These are phyloP conservation scores for Coemansia brasiliensis DNA, from an alignment of 192 early-diverging fungal species.

Conservation along the genomic window DNA sequence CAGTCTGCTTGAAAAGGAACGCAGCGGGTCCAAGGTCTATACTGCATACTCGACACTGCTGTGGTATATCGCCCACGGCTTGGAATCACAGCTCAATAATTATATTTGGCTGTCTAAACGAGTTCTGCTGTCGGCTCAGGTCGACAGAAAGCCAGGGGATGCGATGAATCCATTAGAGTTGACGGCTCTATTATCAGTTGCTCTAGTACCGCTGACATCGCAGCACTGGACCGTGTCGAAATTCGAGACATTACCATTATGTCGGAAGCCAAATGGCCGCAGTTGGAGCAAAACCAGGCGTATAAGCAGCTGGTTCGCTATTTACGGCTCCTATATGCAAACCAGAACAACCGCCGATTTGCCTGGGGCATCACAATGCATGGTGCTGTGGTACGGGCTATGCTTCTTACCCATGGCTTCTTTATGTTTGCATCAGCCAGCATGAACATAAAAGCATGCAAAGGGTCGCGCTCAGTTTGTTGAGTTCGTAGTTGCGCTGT, in stretches of 20 bases:
- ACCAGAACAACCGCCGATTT: conserved; percentile 18
- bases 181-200: too few species aligned
- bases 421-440: background rate
- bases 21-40: too few species aligned
- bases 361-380: conserved; percentile 5
- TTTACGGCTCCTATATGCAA: conserved; percentile 6
- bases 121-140: too few species aligned
- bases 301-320: conserved; percentile 8
- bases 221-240: conserved; percentile 11
- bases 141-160: too few species aligned
- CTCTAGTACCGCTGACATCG: conserved; percentile 15
- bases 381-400: background rate
- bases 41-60: too few species aligned
- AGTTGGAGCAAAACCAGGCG: background rate
- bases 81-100: too few species aligned
- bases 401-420: background rate
- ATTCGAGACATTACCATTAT: background rate
- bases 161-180: too few species aligned
- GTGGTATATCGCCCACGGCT: too few species aligned
- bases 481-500: conserved; percentile 10
- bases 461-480: background rate
- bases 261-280: background rate
- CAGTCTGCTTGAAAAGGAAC: too few species aligned
- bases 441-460: background rate
- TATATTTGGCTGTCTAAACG: too few species aligned